Evolutionary conservation across 805 yeast genomes (phyloP).

Genomic region (Ogataea methylovora): DNA sequence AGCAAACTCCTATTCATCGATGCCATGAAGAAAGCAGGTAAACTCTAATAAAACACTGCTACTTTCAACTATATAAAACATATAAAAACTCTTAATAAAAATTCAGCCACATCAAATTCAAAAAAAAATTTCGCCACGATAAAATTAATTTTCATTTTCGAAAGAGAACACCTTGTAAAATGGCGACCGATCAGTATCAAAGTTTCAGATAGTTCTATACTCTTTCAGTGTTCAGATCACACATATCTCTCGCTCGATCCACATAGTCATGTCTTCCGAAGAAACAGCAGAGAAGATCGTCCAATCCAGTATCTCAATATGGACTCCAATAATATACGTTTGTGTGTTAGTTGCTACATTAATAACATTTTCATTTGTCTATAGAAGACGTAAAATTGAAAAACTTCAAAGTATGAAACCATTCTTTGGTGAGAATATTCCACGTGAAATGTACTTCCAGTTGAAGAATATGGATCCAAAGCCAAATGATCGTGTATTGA

Average conservation of each 20-base stretch:
- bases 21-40: constrained; percentile 12
- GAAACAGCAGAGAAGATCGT: not conserved
- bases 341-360: constrained; percentile 60
- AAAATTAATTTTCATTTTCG: too few species aligned
- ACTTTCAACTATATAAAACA: too few species aligned
- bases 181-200: too few species aligned
- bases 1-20: constrained; percentile 38
- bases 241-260: too few species aligned
- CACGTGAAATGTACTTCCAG: constrained; percentile 55
- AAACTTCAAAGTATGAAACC: constrained; percentile 58
- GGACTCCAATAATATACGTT: constrained; percentile 73
- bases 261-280: too few species aligned
- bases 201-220: too few species aligned
- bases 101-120: too few species aligned
- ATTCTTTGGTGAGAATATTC: constrained; percentile 62
- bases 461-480: constrained; percentile 47
- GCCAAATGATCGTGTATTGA: constrained; percentile 54
- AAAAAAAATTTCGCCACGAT: too few species aligned
- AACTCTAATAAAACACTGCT: not conserved
- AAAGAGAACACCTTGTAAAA: too few species aligned
- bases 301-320: constrained; percentile 39
- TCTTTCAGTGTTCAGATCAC: too few species aligned
- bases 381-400: constrained; percentile 49
- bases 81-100: too few species aligned
- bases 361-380: constrained; percentile 58